Evolutionary conservation across 257 asterid species (phyloP).

Genomic region (Nyctanthes arbortristis): DNA sequence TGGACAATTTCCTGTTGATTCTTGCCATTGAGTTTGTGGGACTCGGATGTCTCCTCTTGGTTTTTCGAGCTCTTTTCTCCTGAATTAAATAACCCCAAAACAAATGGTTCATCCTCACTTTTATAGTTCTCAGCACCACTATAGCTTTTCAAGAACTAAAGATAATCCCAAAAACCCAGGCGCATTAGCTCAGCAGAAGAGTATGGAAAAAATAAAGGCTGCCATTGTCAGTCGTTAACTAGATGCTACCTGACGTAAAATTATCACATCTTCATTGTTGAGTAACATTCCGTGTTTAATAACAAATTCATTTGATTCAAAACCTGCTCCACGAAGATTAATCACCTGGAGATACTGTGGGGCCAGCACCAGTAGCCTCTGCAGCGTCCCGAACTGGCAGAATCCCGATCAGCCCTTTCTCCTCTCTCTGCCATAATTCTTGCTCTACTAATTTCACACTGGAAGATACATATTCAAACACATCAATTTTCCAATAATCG

Average conservation of each 20-base stretch:
- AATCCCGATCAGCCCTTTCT: constrained; percentile 92
- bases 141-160: neutral
- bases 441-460: constrained; percentile 98
- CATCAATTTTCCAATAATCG: neutral
- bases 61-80: constrained; percentile 53
- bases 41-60: constrained; percentile 59
- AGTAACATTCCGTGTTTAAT: neutral
- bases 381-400: constrained; percentile 90
- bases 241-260: neutral
- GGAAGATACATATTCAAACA: neutral
- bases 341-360: constrained; percentile 65
- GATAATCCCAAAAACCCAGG: neutral
- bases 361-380: constrained; percentile 47
- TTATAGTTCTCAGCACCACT: neutral
- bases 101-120: constrained; percentile 5
- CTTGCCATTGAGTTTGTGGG: constrained; percentile 70
- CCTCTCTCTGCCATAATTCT: constrained; percentile 99
- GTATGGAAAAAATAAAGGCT: neutral
- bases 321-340: neutral
- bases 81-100: constrained; percentile 31
- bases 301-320: neutral
- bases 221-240: neutral
- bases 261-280: neutral
- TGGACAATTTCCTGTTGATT: constrained; percentile 82
- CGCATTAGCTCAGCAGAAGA: neutral